phyloP scores from a whole-genome alignment of 2,329 filamentous ascomycete species.

The Elsinoe ampelina region DNA sequence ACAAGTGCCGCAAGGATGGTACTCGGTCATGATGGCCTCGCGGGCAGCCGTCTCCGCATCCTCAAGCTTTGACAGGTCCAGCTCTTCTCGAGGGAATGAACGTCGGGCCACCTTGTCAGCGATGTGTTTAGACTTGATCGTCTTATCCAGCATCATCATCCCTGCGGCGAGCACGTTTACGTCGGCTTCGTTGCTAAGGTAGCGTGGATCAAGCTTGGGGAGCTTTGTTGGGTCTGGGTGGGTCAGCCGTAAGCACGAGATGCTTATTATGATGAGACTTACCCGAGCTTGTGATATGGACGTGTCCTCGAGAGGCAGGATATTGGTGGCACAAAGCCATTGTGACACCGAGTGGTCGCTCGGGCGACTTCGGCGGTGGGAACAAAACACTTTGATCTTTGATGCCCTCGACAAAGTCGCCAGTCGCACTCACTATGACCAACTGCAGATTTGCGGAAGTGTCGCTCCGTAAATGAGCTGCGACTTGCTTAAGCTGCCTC shows the following conservation, averaged over 20 bases:
- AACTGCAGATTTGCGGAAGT: constrained; percentile 32
- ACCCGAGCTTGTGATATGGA: constrained; percentile 25
- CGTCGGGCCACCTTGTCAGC: constrained; percentile 31
- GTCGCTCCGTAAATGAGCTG: constrained; percentile 27
- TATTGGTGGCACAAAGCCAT: constrained; percentile 25
- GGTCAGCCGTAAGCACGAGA: background rate
- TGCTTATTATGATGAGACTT: background rate
- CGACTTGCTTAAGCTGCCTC: constrained; percentile 28
- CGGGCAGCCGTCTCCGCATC: constrained; percentile 21
- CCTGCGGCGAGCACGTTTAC: constrained; percentile 22
- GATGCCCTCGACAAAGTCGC: constrained; percentile 21
- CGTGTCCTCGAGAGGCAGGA: constrained; percentile 24
- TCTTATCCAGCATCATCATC: constrained; percentile 32
- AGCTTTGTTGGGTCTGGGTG: constrained; percentile 14
- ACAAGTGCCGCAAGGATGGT: constrained; percentile 34
- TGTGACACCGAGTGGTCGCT: constrained; percentile 20
- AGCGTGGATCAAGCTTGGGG: constrained; percentile 20
- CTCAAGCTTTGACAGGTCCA: constrained; percentile 20
- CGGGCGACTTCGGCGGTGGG: constrained; percentile 18
- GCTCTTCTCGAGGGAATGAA: constrained; percentile 24
- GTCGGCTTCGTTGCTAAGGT: constrained; percentile 19
- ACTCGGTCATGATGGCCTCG: constrained; percentile 24
- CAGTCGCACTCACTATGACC: constrained; percentile 25
- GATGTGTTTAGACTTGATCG: constrained; percentile 36
- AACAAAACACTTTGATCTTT: constrained; percentile 24